Evolutionary conservation across 2,329 filamentous ascomycete species (phyloP), one percentile per base, ranked within the genome.

Genomic region (Purpureocillium takamizusanense): DNA sequence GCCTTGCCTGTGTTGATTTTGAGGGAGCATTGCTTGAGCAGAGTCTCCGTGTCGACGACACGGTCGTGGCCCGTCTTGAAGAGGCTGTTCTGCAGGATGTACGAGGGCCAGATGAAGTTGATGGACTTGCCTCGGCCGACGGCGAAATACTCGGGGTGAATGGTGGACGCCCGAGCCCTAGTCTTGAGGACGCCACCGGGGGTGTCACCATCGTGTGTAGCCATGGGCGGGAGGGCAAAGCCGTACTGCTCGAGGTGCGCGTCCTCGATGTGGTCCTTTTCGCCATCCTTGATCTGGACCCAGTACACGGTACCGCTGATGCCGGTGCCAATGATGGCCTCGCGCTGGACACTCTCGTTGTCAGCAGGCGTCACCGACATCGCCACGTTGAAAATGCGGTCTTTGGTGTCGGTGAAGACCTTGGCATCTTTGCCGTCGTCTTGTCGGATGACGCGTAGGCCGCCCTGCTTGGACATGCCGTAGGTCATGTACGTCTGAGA

Each of bases 1-100:
- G 92, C 90, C 69, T 98, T 98, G 50, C 90, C 92, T 45, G 89
- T 97, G 50, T 90, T 87, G 62, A 98, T 95, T 63, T 89, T 94
- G 47, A 97, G 69, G 35, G 85, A 85, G 54, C 86, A 89, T 56
- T 95, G 83, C 55, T 82, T 81, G 48, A 92, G 77, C 46, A 94
- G 87, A 54, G 80, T 84, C 57, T 95, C 88, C 0, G 86, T 92
- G 56, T 95, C 85, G 44, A 95, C 87, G 38, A 80, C 67, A 32
- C 77, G 76, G 49, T 81, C 77, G 47, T 78, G 73, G 21, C 74
- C 76, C 36, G 73, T 63, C 60, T 79, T 80, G 62, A 82, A 75
- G 30, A 79, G 65, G 35, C 74, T 72, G 54, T 80, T 70, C 57
- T 76, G 70, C 52, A 81, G 66, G 47, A 83, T 73, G 50, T 73